Percentiles rank a stretch among this genome's conserved stretches.
These are phyloP conservation scores for Prunella vulgaris DNA, from an alignment of 257 asterid genomes.

Conservation along the genomic window DNA sequence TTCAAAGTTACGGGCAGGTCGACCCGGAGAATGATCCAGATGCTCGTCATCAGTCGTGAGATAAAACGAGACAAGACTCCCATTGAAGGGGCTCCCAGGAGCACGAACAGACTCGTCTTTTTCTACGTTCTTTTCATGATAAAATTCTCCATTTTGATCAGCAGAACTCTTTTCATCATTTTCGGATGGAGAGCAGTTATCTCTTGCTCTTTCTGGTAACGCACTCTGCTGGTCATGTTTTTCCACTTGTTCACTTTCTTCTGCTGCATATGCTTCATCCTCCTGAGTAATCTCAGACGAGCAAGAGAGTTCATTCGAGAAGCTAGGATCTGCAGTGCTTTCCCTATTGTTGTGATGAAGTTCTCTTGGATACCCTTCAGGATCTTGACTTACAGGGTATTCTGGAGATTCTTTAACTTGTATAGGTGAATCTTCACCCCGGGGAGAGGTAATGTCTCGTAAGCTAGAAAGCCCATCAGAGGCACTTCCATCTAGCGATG, in stretches of 20 bases:
- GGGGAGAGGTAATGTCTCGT: conserved; percentile 23
- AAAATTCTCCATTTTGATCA: conserved; percentile 23
- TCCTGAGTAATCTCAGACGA: conserved; percentile 36
- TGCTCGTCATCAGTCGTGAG: conserved; percentile 37
- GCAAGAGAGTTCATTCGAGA: conserved; percentile 38
- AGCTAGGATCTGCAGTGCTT: conserved; percentile 22
- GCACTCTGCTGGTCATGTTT: conserved; percentile 19
- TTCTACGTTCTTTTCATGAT: conserved; percentile 16
- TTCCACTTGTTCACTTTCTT: conserved; percentile 17
- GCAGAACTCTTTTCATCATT: conserved; percentile 21
- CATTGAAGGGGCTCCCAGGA: conserved; percentile 28
- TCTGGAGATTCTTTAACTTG: conserved; percentile 20
- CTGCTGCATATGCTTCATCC: conserved; percentile 15
- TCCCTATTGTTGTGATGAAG: conserved; percentile 16
- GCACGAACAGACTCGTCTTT: conserved; percentile 14
- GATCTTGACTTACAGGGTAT: conserved; percentile 24
- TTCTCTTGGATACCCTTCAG: too few relatives aligned
- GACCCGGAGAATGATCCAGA: conserved; percentile 24
- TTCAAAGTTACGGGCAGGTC: conserved; percentile 26
- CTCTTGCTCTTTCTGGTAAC: conserved; percentile 17
- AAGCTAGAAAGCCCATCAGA: conserved; percentile 30
- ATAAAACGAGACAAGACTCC: conserved; percentile 28
- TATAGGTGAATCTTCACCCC: conserved; percentile 21
- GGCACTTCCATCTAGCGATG: conserved; percentile 26
- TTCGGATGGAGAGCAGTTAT: conserved; percentile 11